Evolutionary conservation across 202 grass and related monocot genomes (phyloP).

Genomic region (Panicum hallii): DNA sequence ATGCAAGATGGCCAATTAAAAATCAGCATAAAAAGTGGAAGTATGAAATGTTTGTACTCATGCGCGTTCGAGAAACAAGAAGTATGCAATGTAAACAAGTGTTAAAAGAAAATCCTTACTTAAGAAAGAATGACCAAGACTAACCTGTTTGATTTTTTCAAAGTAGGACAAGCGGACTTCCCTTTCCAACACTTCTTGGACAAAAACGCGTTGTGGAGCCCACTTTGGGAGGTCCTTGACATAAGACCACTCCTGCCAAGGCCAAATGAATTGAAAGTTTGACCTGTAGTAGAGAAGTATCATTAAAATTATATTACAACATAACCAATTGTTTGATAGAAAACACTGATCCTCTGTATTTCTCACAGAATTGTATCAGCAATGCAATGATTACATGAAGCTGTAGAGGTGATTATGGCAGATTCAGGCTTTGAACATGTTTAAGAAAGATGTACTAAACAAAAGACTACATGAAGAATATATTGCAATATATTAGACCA

Average conservation of each 20-base stretch:
- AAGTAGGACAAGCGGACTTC: constrained; percentile 95
- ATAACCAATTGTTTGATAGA: constrained; percentile 12
- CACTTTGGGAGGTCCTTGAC: constrained; percentile 98
- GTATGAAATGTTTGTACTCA: neutral
- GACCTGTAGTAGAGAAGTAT: constrained; percentile 65
- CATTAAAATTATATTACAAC: constrained; percentile 29
- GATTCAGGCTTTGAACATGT: constrained; percentile 30
- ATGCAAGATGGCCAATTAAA: constrained; percentile 22
- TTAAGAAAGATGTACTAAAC: constrained; percentile 27
- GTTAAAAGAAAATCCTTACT: neutral
- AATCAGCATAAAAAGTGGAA: constrained; percentile 32
- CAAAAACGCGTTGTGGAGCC: constrained; percentile 96
- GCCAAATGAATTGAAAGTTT: constrained; percentile 99
- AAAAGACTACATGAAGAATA: constrained; percentile 20
- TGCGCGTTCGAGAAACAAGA: neutral
- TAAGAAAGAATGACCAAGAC: constrained; percentile 26
- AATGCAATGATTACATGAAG: constrained; percentile 19
- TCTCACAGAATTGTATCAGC: neutral
- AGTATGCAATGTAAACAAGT: constrained; percentile 1
- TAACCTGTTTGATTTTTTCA: constrained; percentile 99
- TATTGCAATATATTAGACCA: neutral
- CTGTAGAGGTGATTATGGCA: neutral
- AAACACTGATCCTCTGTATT: constrained; percentile 9
- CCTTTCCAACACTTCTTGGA: constrained; percentile 99
- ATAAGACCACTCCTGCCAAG: constrained; percentile 96